Conservation (phyloP, 371 early-diverging fungal species). For the Pancytospora philotis region DNA sequence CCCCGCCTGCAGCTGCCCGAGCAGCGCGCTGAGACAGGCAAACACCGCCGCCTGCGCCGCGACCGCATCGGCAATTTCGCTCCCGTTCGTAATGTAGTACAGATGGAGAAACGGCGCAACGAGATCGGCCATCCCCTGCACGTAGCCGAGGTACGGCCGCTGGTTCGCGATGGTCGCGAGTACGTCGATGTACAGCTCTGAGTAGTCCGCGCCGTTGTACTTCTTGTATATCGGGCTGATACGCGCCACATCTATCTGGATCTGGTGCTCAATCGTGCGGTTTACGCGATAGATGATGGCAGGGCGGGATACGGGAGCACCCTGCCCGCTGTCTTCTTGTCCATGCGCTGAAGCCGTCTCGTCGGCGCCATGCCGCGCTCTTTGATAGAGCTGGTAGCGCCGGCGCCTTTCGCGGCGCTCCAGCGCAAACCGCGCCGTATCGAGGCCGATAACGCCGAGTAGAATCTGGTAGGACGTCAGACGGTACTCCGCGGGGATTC, state of each 20-base stretch:
- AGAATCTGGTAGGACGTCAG: constrained; percentile 26
- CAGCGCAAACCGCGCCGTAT: neutral
- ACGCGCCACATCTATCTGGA: constrained; percentile 48
- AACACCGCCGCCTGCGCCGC: constrained; percentile 80
- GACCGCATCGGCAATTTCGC: constrained; percentile 12
- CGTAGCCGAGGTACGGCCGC: constrained; percentile 83
- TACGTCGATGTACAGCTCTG: constrained; percentile 45
- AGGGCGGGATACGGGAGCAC: no score
- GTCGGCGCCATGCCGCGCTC: no score
- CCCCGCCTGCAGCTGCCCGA: constrained; percentile 77
- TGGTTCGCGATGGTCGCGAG: constrained; percentile 38
- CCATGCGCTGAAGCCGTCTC: neutral
- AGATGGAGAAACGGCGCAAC: constrained; percentile 83
- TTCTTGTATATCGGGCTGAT: constrained; percentile 20
- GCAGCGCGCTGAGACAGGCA: constrained; percentile 79
- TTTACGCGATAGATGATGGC: neutral
- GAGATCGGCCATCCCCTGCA: constrained; percentile 94
- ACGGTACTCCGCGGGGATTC: constrained; percentile 16
- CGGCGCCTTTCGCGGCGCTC: neutral
- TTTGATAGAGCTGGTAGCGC: neutral
- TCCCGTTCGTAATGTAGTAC: constrained; percentile 62
- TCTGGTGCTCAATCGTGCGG: constrained; percentile 40
- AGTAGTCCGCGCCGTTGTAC: constrained; percentile 14
- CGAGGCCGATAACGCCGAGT: constrained; percentile 10
- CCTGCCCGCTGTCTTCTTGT: neutral